phyloP scores from a whole-genome alignment of 1,284 basidiomycete species.

The Neotropicomus parvogracilis region DNA sequence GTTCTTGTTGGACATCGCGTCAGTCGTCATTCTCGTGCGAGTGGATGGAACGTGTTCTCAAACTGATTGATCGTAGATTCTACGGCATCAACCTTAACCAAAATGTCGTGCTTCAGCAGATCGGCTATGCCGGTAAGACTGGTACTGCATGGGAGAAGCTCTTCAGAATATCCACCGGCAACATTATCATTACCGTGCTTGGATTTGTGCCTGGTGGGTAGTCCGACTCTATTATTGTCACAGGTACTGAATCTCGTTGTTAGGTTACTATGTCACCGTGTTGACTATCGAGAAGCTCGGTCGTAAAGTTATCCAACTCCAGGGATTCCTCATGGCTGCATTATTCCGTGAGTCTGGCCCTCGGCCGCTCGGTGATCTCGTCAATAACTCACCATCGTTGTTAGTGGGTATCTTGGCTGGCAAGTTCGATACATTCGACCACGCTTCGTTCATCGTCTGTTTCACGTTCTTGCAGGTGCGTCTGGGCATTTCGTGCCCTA shows the following conservation, averaged over 20 bases:
- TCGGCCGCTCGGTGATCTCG: not conserved
- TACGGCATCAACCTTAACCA: conserved; percentile 81
- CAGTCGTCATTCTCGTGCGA: conserved; percentile 14
- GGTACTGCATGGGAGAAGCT: conserved; percentile 61
- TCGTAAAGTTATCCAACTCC: conserved; percentile 72
- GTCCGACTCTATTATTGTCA: conserved; percentile 4
- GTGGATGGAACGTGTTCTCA: not conserved
- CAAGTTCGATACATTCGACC: conserved; percentile 59
- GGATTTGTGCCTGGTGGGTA: conserved; percentile 68
- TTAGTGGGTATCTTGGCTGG: conserved; percentile 60
- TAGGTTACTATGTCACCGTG: conserved; percentile 67
- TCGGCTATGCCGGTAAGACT: conserved; percentile 56
- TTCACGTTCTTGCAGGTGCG: conserved; percentile 57
- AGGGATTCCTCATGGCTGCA: conserved; percentile 72
- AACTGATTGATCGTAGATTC: conserved; percentile 40
- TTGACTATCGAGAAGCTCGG: conserved; percentile 71
- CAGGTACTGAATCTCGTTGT: conserved; percentile 14
- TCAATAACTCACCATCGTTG: not conserved
- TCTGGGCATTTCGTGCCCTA: not conserved
- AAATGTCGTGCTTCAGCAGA: conserved; percentile 66
- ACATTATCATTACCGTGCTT: conserved; percentile 65
- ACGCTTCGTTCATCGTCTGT: conserved; percentile 66
- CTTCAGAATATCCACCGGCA: conserved; percentile 63
- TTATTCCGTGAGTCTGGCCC: conserved; percentile 52
- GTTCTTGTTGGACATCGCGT: conserved; percentile 57